A percentile compares a stretch with the other conserved stretches of the same genome.
phyloP scores from a whole-genome alignment of 805 yeast genomes.

The Wickerhamiella domercqiae region DNA sequence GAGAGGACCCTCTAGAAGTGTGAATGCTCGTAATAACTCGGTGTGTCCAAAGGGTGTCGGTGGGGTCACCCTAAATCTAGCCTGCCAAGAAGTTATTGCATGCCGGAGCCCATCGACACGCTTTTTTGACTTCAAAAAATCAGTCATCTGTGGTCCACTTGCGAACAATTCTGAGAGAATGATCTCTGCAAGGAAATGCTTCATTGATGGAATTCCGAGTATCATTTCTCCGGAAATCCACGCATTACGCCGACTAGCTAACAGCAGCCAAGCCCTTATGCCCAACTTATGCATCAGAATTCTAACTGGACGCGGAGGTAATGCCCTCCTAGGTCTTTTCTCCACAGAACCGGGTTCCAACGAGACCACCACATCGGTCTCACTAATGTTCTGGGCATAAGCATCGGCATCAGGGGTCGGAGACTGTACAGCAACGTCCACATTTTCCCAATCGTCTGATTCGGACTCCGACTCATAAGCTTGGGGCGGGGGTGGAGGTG shows the following conservation, averaged over 20 bases:
- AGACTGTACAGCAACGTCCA: slow-evolving; percentile 10
- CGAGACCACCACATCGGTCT: slow-evolving; percentile 5
- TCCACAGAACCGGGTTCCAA: slow-evolving; percentile 3
- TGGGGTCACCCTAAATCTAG: slow-evolving; percentile 34
- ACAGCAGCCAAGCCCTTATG: slow-evolving; percentile 44
- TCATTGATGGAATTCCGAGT: slow-evolving; percentile 24
- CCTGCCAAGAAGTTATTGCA: slow-evolving; percentile 47
- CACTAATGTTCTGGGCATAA: background rate
- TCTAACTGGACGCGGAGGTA: slow-evolving; percentile 43
- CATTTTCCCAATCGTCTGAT: slow-evolving; percentile 17
- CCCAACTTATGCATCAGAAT: slow-evolving; percentile 42
- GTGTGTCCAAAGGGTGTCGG: slow-evolving; percentile 23
- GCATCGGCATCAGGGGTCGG: background rate
- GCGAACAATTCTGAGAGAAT: slow-evolving; percentile 37
- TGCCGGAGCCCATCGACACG: slow-evolving; percentile 65
- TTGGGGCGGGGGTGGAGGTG: slow-evolving; percentile 1
- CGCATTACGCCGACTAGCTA: slow-evolving; percentile 50
- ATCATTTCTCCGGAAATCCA: slow-evolving; percentile 51
- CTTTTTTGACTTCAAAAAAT: slow-evolving; percentile 42
- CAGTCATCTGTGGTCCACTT: slow-evolving; percentile 25
- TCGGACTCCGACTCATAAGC: slow-evolving; percentile 2
- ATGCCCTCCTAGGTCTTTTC: background rate
- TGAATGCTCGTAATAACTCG: slow-evolving; percentile 24
- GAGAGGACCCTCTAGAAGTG: slow-evolving; percentile 45
- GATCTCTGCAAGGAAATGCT: slow-evolving; percentile 33